Evolutionary conservation across 768 basidiomycete genomes (phyloP).

Genomic region (Xerocomus brunneocitrinus): DNA sequence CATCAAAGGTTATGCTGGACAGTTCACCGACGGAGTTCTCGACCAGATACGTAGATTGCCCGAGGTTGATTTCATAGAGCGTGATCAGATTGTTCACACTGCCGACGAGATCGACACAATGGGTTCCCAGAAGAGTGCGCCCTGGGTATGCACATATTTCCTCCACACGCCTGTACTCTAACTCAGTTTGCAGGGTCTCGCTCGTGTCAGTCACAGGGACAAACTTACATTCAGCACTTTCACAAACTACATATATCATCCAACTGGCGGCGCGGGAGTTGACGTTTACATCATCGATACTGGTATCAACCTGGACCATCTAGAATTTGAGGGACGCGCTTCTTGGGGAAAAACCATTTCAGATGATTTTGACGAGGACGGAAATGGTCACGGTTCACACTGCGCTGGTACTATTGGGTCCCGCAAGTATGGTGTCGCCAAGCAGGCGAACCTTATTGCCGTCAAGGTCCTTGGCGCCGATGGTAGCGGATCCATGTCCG

Average conservation of each 20-base stretch:
- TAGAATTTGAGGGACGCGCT: constrained; percentile 86
- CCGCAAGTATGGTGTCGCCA: constrained; percentile 90
- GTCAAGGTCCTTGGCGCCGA: constrained; percentile 95
- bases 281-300: constrained; percentile 89
- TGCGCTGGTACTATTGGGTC: constrained; percentile 97
- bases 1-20: constrained; percentile 76
- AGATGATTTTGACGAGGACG: constrained; percentile 83
- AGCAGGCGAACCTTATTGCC: constrained; percentile 83
- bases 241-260: constrained; percentile 71
- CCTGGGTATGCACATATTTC: constrained; percentile 61
- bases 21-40: constrained; percentile 65
- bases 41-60: constrained; percentile 76
- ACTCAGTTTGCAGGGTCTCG: constrained; percentile 66
- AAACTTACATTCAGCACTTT: constrained; percentile 79
- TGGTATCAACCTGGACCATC: constrained; percentile 82
- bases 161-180: constrained; percentile 5
- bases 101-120: constrained; percentile 24
- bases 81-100: constrained; percentile 87
- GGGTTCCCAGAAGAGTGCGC: constrained; percentile 59
- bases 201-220: constrained; percentile 85
- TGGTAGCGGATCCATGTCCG: constrained; percentile 92
- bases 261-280: constrained; percentile 82
- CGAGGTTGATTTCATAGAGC: constrained; percentile 90
- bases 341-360: constrained; percentile 94
- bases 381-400: constrained; percentile 94